phyloP scores from a whole-genome alignment of 176 grass and related monocot species.

The Triticum dicoccoides region DNA sequence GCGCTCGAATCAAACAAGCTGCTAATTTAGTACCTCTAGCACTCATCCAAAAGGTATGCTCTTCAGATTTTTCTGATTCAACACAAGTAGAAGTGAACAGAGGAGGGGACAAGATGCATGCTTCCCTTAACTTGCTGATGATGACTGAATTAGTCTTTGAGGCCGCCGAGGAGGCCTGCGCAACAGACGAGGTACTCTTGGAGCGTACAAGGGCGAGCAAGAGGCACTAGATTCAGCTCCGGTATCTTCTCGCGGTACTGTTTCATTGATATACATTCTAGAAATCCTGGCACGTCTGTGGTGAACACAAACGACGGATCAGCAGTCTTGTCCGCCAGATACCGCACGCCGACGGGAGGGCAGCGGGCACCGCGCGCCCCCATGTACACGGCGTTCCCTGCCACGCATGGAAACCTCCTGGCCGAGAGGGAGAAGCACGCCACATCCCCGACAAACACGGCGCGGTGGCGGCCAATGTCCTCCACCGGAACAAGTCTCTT shows the following conservation, averaged over 20 bases:
- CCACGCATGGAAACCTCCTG: too few species aligned
- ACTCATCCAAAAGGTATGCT: too few species aligned
- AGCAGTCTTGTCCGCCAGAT: too few species aligned
- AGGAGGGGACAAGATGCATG: neutral
- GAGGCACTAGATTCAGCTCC: neutral
- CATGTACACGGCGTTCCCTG: too few species aligned
- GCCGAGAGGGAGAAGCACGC: too few species aligned
- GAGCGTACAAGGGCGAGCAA: neutral
- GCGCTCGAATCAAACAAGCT: too few species aligned
- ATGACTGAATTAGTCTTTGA: neutral
- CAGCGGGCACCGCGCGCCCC: too few species aligned
- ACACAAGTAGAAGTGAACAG: neutral
- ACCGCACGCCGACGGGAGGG: too few species aligned
- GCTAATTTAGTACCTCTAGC: too few species aligned
- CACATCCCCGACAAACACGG: too few species aligned
- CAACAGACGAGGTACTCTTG: neutral
- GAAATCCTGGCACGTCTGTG: neutral
- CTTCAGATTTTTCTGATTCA: neutral
- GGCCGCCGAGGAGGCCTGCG: neutral
- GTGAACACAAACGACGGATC: neutral
- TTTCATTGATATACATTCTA: neutral
- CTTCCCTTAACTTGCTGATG: neutral
- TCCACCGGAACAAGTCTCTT: too few species aligned
- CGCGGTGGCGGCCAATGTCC: too few species aligned
- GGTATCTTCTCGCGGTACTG: neutral